Evolutionary conservation across 2,329 filamentous ascomycete species (phyloP).

Genomic region (Botrytis hyacinthi): DNA sequence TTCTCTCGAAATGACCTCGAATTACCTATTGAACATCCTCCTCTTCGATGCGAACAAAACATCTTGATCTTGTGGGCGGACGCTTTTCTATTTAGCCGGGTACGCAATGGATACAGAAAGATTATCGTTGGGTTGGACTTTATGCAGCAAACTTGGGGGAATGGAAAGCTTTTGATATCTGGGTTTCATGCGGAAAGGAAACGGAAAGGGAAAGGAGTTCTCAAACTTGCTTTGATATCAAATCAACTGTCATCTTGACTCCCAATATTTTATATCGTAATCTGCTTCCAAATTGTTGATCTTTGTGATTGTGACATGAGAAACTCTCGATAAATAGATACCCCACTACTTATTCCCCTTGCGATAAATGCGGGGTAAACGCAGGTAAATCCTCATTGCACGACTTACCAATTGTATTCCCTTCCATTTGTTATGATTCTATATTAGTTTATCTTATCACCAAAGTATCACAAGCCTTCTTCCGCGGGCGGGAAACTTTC

Average conservation of each 20-base stretch:
- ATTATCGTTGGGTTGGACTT: not conserved
- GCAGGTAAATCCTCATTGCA: not conserved
- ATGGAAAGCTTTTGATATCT: not conserved
- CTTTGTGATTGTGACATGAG: not conserved
- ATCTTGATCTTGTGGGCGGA: not conserved
- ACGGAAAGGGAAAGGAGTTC: not conserved
- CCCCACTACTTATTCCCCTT: not conserved
- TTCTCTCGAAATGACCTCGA: not conserved
- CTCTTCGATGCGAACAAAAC: not conserved
- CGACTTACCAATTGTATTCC: not conserved
- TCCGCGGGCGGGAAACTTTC: not conserved
- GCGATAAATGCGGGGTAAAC: not conserved
- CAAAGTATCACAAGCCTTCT: not conserved
- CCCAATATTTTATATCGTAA: not conserved
- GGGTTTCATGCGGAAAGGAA: not conserved
- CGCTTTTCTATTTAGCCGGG: not conserved
- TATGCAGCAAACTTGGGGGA: not conserved
- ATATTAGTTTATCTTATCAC: not conserved
- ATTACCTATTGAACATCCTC: not conserved
- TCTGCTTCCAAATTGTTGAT: not conserved
- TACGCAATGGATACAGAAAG: not conserved
- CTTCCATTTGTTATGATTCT: not conserved
- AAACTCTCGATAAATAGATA: not conserved
- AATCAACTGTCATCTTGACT: slow-evolving; percentile 13
- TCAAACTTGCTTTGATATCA: slow-evolving; percentile 6